A percentile compares a stretch with the other conserved stretches of the same genome.
phyloP scores from a whole-genome alignment of 208 protist genomes.

The Trypanosoma caninum region DNA sequence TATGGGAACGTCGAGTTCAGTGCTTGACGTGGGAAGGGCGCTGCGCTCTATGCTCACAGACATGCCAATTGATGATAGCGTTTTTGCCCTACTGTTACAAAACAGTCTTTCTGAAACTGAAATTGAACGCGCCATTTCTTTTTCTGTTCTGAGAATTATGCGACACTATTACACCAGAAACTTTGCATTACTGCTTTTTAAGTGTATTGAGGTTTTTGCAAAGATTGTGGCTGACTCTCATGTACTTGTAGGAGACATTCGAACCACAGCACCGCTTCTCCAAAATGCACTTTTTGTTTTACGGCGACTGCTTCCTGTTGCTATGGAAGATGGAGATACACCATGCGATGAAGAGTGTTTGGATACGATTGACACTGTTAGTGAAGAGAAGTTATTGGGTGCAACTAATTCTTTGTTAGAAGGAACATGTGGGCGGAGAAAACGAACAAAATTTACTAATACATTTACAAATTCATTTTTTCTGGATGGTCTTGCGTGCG shows the following conservation, averaged over 20 bases:
- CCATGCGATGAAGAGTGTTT: conserved; percentile 1
- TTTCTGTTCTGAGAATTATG: conserved; percentile 50
- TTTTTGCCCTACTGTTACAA: conserved; percentile 33
- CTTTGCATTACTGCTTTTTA: conserved; percentile 71
- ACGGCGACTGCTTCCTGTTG: conserved; percentile 58
- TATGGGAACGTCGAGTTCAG: conserved; percentile 73
- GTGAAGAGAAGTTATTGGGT: background rate
- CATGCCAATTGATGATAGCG: conserved; percentile 20
- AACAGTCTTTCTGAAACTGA: conserved; percentile 44
- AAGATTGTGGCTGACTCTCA: conserved; percentile 18
- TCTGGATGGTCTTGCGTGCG: conserved; percentile 53
- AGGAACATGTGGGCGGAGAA: background rate
- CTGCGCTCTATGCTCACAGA: conserved; percentile 35
- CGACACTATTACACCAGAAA: conserved; percentile 79
- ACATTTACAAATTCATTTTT: conserved; percentile 80
- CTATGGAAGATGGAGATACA: conserved; percentile 56
- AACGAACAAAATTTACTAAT: conserved; percentile 42
- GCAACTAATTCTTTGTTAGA: background rate
- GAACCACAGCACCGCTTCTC: conserved; percentile 17
- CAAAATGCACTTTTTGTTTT: conserved; percentile 60
- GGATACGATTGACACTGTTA: background rate
- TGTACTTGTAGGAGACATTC: conserved; percentile 2
- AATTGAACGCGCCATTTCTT: conserved; percentile 38
- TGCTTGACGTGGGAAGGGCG: conserved; percentile 46
- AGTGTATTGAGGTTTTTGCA: conserved; percentile 59